Base-by-base conservation (phyloP, 306 rosid genomes). In the Cucumis cinereus region DNA sequence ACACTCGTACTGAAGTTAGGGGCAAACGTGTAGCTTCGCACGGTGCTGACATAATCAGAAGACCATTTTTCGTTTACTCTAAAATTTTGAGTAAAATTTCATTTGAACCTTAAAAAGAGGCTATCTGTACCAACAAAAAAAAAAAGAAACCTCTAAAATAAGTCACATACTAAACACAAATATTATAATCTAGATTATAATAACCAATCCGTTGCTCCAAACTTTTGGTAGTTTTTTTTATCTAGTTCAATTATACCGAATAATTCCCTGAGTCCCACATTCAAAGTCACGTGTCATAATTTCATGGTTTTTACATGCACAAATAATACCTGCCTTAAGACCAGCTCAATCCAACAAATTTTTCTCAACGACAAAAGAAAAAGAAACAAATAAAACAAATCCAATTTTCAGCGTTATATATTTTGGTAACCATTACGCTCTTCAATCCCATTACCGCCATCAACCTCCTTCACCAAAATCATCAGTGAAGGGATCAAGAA, bases 291-390 rank as follows among this genome's bases (percentile, higher is more conserved):
- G 55, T 50, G 55, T 50, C 55, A 50, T 16, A 7, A 50, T 5
- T 1, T 50, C 55, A 6, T 50, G 55, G 55, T 16, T 50, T 43
- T 45, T 50, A 69, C 23, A 35, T 63, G 70, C 70, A 30, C 17
- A 11, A 20, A 14, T 22, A 20, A 13, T 22, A 0, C 53, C 7
- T 43, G 36, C 56, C 75, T 45, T 24, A 45, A 47, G 75, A 69
- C 75, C 75, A 69, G 75, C 57, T 69, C 75, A 45, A 69, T 45
- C 24, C 56, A 45, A 69, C 75, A 23, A 10, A 61, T 41, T 50
- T 28, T 67, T 54, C 53, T 41, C 73, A 41, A 68, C 55, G 6
- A n/a, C 0, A 8, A 61, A 30, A 16, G 8, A 2, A 28, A 30
- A 15, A 14, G 5, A 13, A 24, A 26, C 0, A 64, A 19, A 5